phyloP scores from a whole-genome alignment of 2,329 filamentous ascomycete genomes.

The Chaetoscypha palmicola region DNA sequence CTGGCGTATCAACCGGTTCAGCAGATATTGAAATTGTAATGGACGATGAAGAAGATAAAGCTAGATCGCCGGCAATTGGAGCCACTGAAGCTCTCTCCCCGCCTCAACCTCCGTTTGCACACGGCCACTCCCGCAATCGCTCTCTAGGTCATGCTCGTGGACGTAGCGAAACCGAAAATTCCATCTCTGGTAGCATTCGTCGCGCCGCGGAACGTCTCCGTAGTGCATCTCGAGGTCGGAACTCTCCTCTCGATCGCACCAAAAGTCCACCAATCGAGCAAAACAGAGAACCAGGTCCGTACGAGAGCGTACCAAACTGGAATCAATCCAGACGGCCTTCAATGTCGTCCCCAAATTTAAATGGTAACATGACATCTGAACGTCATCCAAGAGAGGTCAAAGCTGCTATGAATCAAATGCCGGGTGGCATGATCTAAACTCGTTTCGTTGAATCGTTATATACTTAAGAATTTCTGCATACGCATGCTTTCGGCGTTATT shows the following conservation, averaged over 20 bases:
- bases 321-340: slow-evolving; percentile 8
- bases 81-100: slow-evolving; percentile 15
- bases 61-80: slow-evolving; percentile 12
- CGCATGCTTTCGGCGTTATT: background rate
- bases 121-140: slow-evolving; percentile 13
- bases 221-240: slow-evolving; percentile 50
- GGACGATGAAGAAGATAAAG: slow-evolving; percentile 45
- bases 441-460: background rate
- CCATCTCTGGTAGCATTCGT: slow-evolving; percentile 46
- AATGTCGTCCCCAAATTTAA: slow-evolving; percentile 8
- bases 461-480: background rate
- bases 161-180: slow-evolving; percentile 46
- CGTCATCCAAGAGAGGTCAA: slow-evolving; percentile 30
- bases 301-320: slow-evolving; percentile 28
- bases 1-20: slow-evolving; percentile 39
- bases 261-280: slow-evolving; percentile 20
- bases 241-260: slow-evolving; percentile 25
- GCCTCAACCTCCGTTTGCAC: slow-evolving; percentile 37
- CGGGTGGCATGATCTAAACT: slow-evolving; percentile 31
- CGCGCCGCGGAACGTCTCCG: slow-evolving; percentile 55
- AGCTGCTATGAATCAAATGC: slow-evolving; percentile 25
- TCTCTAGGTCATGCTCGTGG: slow-evolving; percentile 45
- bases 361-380: slow-evolving; percentile 14
- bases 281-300: slow-evolving; percentile 21
- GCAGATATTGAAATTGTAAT: slow-evolving; percentile 61